Conservation (phyloP, 441 rosid genomes). For the Adansonia rubrostipa region DNA sequence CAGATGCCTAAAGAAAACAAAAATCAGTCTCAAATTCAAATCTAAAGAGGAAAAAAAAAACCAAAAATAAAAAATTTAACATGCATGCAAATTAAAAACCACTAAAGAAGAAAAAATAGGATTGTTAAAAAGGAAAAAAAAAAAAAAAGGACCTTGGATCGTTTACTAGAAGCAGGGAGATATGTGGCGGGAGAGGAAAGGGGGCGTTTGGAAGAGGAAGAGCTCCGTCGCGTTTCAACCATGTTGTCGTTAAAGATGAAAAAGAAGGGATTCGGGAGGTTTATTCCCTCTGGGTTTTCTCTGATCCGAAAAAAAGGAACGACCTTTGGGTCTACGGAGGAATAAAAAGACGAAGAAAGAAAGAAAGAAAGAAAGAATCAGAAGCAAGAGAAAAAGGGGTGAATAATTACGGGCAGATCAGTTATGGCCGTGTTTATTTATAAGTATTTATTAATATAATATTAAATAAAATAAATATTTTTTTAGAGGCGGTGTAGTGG, state of each 20-base stretch:
- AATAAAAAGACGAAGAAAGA: background rate
- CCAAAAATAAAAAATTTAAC: background rate
- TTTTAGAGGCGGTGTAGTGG: background rate
- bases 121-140: background rate
- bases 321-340: conserved; percentile 14
- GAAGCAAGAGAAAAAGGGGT: conserved; percentile 17
- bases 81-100: conserved; percentile 19
- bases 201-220: conserved; percentile 80
- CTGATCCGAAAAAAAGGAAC: conserved; percentile 37
- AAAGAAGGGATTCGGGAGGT: conserved; percentile 18
- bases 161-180: conserved; percentile 59
- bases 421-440: conserved; percentile 17
- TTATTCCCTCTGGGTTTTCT: conserved; percentile 25
- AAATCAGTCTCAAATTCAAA: conserved; percentile 40
- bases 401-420: conserved; percentile 31
- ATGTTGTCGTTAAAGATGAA: conserved; percentile 40
- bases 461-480: background rate
- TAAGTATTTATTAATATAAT: background rate
- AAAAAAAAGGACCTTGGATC: conserved; percentile 64
- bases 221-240: conserved; percentile 97
- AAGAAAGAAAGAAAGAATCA: background rate
- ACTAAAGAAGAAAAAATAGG: conserved; percentile 1
- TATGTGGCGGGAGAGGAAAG: conserved; percentile 53
- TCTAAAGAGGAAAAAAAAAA: background rate
- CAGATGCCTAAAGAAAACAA: conserved; percentile 48